A percentile compares a stretch with the other conserved stretches of the same genome.
Conservation (phyloP, 169 alveolate genomes). For the Ichthyophthirius multifiliis region DNA sequence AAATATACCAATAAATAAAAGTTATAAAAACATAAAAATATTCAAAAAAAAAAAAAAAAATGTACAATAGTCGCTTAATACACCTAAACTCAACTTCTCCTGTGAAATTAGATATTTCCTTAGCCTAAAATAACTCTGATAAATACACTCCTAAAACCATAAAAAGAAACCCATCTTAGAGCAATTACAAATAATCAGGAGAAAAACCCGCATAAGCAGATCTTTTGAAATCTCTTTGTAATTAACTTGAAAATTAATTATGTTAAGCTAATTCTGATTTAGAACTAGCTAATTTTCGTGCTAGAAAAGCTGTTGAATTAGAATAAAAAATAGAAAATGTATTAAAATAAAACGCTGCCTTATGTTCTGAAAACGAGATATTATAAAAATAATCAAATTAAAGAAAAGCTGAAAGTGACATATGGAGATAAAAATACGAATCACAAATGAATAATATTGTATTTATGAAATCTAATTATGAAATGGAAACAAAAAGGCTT, state of each 20-base stretch:
- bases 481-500: neutral
- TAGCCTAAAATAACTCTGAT: too few relatives aligned
- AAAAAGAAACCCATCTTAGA: too few relatives aligned
- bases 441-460: neutral
- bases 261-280: slow-evolving; percentile 3
- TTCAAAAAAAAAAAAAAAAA: too few relatives aligned
- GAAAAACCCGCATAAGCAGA: too few relatives aligned
- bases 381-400: neutral
- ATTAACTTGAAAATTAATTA: neutral
- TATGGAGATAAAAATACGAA: slow-evolving; percentile 13
- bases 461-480: neutral
- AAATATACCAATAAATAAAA: too few relatives aligned
- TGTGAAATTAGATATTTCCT: too few relatives aligned
- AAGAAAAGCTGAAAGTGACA: slow-evolving; percentile 10
- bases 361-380: neutral
- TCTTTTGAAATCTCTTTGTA: neutral
- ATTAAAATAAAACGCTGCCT: neutral
- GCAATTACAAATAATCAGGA: too few relatives aligned
- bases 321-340: neutral
- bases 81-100: too few relatives aligned
- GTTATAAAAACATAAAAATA: too few relatives aligned
- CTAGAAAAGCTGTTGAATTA: slow-evolving; percentile 4
- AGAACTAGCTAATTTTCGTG: slow-evolving; percentile 10
- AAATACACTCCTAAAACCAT: too few relatives aligned
- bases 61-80: too few relatives aligned